Percentiles rank a stretch among this genome's conserved stretches.
Conservation (phyloP, 2,329 filamentous ascomycete genomes). For the Gremmenia infestans region DNA sequence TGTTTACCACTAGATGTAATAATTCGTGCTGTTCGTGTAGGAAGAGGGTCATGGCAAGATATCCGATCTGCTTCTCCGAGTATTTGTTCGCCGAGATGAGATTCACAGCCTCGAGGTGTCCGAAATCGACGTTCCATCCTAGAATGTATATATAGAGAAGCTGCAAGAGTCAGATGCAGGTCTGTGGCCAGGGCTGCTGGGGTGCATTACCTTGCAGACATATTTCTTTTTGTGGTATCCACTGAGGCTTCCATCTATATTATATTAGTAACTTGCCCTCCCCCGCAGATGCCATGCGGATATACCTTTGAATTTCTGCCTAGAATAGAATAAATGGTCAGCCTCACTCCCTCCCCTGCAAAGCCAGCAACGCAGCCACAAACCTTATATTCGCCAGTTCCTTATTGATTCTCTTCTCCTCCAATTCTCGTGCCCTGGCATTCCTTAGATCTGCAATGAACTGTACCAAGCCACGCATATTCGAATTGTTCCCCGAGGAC, state of each 20-base stretch:
- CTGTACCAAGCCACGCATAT: constrained; percentile 83
- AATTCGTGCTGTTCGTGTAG: constrained; percentile 96
- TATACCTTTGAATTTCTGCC: constrained; percentile 88
- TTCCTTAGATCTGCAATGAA: constrained; percentile 98
- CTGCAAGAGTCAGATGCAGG: constrained; percentile 27
- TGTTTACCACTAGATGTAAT: constrained; percentile 94
- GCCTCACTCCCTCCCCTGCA: background rate
- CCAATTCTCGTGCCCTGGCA: constrained; percentile 86
- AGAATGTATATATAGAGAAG: constrained; percentile 98
- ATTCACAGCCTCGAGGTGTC: constrained; percentile 96
- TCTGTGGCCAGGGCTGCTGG: constrained; percentile 4
- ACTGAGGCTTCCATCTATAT: constrained; percentile 73
- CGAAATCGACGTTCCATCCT: constrained; percentile 98
- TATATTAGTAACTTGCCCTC: constrained; percentile 13
- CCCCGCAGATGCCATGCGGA: background rate
- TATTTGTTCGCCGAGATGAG: constrained; percentile 96
- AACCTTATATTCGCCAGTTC: constrained; percentile 93
- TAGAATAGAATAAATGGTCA: constrained; percentile 31
- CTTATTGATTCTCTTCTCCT: constrained; percentile 99
- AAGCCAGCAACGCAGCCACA: constrained; percentile 28
- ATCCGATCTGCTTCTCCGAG: constrained; percentile 98
- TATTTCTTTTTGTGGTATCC: constrained; percentile 99
- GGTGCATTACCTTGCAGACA: constrained; percentile 74
- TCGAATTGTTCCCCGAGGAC: constrained; percentile 54
- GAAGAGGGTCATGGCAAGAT: constrained; percentile 94